These are phyloP conservation scores for Rhodamnia rubescens DNA, from an alignment of 345 rosid genomes.

Conservation along the genomic window DNA sequence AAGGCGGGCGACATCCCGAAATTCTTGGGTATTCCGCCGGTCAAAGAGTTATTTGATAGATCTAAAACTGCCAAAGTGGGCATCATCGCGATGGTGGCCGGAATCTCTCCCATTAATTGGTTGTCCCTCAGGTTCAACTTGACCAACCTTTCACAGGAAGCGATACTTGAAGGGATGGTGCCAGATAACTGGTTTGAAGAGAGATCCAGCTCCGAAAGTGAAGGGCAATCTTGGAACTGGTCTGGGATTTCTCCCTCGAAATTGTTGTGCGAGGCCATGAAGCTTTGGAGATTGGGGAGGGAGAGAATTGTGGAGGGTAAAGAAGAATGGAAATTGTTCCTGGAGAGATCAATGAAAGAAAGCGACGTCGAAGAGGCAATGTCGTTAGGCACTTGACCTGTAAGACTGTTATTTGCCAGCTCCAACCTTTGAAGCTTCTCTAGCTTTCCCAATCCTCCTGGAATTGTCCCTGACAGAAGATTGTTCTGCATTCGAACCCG, in stretches of 20 bases:
- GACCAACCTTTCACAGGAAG: conserved; percentile 71
- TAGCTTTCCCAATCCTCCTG: conserved; percentile 75
- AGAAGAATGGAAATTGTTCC: conserved; percentile 45
- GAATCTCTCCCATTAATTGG: conserved; percentile 58
- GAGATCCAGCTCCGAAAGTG: conserved; percentile 74
- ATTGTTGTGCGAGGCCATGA: conserved; percentile 47
- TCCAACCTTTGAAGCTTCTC: conserved; percentile 74
- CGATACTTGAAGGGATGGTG: conserved; percentile 67
- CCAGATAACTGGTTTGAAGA: conserved; percentile 69
- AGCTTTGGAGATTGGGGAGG: conserved; percentile 58
- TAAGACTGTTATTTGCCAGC: conserved; percentile 61
- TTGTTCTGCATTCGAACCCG: conserved; percentile 87
- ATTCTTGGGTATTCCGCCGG: conserved; percentile 62
- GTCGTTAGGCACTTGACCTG: conserved; percentile 68
- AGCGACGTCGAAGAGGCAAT: conserved; percentile 62
- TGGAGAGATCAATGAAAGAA: conserved; percentile 73
- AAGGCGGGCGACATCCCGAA: conserved; percentile 76
- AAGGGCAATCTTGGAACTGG: conserved; percentile 86
- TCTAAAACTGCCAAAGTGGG: conserved; percentile 78
- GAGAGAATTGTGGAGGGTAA: conserved; percentile 80
- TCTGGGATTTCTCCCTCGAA: conserved; percentile 77
- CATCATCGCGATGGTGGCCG: conserved; percentile 58
- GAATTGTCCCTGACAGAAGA: conserved; percentile 56
- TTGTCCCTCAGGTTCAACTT: conserved; percentile 62
- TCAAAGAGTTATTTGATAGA: conserved; percentile 71